Conservation (phyloP, 768 basidiomycete genomes). For the Phanerochaete carnosa region DNA sequence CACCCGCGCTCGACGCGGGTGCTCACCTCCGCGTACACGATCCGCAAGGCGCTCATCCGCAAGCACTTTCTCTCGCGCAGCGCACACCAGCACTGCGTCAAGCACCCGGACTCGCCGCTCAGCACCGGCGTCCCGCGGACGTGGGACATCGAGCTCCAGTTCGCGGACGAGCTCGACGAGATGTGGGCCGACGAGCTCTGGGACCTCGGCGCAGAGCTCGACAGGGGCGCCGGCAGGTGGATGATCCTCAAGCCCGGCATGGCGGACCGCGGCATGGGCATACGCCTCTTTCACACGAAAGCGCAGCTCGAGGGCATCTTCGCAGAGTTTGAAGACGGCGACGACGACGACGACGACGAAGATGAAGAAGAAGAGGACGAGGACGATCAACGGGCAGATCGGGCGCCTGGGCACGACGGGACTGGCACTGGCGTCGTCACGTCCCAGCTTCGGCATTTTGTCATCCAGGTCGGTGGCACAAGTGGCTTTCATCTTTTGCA, state of each 20-base stretch:
- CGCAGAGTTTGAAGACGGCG: constrained; percentile 68
- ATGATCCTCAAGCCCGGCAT: constrained; percentile 98
- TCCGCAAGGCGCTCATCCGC: constrained; percentile 90
- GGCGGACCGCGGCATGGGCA: constrained; percentile 95
- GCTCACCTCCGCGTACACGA: constrained; percentile 80
- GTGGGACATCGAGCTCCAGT: constrained; percentile 83
- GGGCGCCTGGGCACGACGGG: neutral
- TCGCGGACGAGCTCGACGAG: constrained; percentile 93
- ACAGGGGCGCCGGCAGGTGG: constrained; percentile 48
- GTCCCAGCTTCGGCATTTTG: constrained; percentile 92
- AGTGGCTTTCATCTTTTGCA: neutral
- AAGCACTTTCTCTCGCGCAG: constrained; percentile 88
- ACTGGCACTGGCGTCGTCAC: constrained; percentile 60
- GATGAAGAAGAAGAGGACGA: constrained; percentile 22
- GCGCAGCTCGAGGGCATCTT: constrained; percentile 72
- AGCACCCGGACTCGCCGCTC: constrained; percentile 61
- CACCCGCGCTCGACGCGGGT: constrained; percentile 38
- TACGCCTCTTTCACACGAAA: constrained; percentile 82
- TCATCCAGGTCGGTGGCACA: constrained; percentile 70
- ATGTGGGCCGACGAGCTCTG: constrained; percentile 90
- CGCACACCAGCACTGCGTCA: constrained; percentile 67
- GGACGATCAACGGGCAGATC: neutral
- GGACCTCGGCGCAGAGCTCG: constrained; percentile 70
- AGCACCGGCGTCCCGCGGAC: constrained; percentile 61
- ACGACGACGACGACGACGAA: constrained; percentile 43